A percentile compares a stretch with the other conserved stretches of the same genome.
Evolutionary conservation across 352 stramenopile species (phyloP).

Genomic region (Phytophthora lateralis): DNA sequence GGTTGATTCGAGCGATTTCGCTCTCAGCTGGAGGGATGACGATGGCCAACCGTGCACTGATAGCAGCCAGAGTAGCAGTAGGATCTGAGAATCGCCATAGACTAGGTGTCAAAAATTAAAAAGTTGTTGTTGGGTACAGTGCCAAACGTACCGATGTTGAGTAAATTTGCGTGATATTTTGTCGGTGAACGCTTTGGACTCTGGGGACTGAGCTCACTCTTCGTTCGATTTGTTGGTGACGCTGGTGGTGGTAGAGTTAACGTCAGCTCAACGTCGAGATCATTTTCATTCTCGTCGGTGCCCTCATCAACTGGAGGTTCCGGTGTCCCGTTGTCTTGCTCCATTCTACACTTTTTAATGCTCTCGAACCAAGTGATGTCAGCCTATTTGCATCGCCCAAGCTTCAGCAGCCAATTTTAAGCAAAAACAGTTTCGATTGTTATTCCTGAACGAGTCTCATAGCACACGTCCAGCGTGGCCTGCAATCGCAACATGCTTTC

Average conservation of each 20-base stretch:
- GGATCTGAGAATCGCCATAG: conserved; percentile 32
- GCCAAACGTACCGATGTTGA: conserved; percentile 43
- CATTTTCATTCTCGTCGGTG: conserved; percentile 1
- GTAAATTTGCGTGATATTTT: conserved; percentile 40
- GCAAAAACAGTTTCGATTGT: conserved; percentile 24
- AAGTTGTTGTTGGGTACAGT: neutral
- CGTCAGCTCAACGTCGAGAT: conserved; percentile 11
- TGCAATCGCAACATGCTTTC: conserved; percentile 4
- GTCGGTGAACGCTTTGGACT: conserved; percentile 30
- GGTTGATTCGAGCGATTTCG: conserved; percentile 77
- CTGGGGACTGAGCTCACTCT: conserved; percentile 16
- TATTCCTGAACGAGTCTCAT: conserved; percentile 22
- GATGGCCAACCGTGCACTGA: conserved; percentile 61
- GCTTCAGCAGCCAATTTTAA: neutral
- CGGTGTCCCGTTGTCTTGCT: conserved; percentile 7
- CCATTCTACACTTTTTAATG: conserved; percentile 1
- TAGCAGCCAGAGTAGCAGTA: conserved; percentile 54
- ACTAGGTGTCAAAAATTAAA: neutral
- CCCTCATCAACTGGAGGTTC: neutral
- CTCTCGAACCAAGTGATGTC: neutral
- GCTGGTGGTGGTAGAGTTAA: conserved; percentile 7
- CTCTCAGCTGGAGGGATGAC: conserved; percentile 64
- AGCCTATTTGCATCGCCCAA: conserved; percentile 24
- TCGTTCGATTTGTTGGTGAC: conserved; percentile 7
- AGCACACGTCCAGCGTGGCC: conserved; percentile 5